These are phyloP conservation scores for Volvox africanus DNA, from an alignment of 139 green algal genomes.

Conservation along the genomic window DNA sequence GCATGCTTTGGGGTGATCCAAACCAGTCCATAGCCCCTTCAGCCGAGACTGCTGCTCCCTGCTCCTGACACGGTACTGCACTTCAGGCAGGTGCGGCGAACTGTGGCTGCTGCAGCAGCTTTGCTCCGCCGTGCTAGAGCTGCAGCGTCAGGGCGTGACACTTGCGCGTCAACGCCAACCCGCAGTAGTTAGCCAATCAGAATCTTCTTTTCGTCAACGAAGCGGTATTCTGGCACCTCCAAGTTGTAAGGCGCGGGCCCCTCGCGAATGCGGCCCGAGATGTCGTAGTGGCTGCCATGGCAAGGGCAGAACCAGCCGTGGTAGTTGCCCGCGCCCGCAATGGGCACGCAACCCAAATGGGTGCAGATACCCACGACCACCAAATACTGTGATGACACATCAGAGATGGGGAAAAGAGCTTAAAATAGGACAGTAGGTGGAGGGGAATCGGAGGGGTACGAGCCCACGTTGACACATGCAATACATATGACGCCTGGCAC, in stretches of 20 bases:
- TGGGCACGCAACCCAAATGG: constrained; percentile 98
- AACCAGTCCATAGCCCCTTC: too few species aligned
- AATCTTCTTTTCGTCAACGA: constrained; percentile 73
- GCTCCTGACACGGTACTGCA: too few species aligned
- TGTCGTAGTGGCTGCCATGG: constrained; percentile 98
- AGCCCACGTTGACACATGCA: not conserved
- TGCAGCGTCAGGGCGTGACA: not conserved
- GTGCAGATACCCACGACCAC: constrained; percentile 99
- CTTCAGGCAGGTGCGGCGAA: too few species aligned
- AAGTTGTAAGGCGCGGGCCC: constrained; percentile 98
- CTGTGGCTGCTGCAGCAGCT: too few species aligned
- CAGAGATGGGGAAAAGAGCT: not conserved
- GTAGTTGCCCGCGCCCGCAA: constrained; percentile 98
- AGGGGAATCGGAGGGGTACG: not conserved
- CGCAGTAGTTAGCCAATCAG: constrained; percentile 66
- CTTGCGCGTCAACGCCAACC: not conserved
- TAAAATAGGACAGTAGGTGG: constrained; percentile 6
- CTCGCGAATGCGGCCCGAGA: constrained; percentile 94
- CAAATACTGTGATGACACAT: constrained; percentile 86
- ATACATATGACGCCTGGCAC: too few species aligned
- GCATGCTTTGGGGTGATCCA: too few species aligned
- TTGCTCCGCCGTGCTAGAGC: too few species aligned
- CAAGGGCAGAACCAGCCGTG: constrained; percentile 98
- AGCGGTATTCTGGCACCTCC: constrained; percentile 89
- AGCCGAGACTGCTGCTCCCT: too few species aligned